Evolutionary conservation across 108 stramenopile species (phyloP).

Genomic region (Nitzschia sp.): DNA sequence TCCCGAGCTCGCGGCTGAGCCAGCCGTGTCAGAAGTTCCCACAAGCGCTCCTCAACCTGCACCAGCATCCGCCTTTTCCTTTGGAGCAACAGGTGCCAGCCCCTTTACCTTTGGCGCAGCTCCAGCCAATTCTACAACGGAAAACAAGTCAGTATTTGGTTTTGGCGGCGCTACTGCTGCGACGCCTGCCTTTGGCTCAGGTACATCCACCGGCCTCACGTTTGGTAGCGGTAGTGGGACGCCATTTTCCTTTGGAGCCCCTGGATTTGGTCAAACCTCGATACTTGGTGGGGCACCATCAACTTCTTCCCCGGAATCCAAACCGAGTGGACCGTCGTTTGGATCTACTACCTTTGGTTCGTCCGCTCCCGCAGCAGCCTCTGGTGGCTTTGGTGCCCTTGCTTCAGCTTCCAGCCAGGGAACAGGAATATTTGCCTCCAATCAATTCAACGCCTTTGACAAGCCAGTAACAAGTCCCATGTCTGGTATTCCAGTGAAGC

Average conservation of each 20-base stretch:
- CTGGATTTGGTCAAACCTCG: conserved; percentile 39
- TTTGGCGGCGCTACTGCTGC: conserved; percentile 6
- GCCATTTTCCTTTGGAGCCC: conserved; percentile 21
- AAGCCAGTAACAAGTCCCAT: conserved; percentile 5
- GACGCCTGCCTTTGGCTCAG: conserved; percentile 6
- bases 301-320: not conserved
- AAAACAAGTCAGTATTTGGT: not conserved
- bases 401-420: conserved; percentile 2
- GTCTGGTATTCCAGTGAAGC: conserved; percentile 16
- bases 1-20: conserved; percentile 10
- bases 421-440: conserved; percentile 11
- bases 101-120: not conserved
- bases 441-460: conserved; percentile 28
- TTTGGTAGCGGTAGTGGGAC: conserved; percentile 14
- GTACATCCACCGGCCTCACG: conserved; percentile 21
- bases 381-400: conserved; percentile 20
- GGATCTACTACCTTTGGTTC: conserved; percentile 22
- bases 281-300: conserved; percentile 37
- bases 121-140: not conserved
- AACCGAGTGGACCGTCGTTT: conserved; percentile 14
- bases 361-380: conserved; percentile 3
- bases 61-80: not conserved
- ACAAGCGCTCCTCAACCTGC: not conserved
- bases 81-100: not conserved
- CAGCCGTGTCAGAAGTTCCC: not conserved